Evolutionary conservation across 108 stramenopile species (phyloP), one percentile per base, ranked within the genome.

Genomic region (Bacterosira constricta): DNA sequence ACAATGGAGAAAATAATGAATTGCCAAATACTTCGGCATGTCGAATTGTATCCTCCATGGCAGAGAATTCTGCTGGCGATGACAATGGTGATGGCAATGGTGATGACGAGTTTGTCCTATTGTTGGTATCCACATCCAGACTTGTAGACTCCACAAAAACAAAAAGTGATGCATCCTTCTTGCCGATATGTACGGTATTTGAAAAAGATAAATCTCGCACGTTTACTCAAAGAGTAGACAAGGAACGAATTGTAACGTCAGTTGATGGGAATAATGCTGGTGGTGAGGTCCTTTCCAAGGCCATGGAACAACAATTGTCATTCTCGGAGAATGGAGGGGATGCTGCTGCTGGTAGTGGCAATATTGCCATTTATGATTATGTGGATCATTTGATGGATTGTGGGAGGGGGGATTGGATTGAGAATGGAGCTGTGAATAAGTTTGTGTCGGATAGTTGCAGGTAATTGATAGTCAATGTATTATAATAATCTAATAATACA

Each of bases 281-380:
- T n/a, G n/a, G n/a, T n/a, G n/a, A n/a, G n/a, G n/a, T n/a, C n/a
- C n/a, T n/a, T n/a, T n/a, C n/a, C n/a, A n/a, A n/a, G n/a, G n/a
- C n/a, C n/a, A n/a, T n/a, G n/a, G n/a, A n/a, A n/a, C n/a, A n/a
- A n/a, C n/a, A n/a, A n/a, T n/a, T n/a, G n/a, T n/a, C n/a, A n/a
- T n/a, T n/a, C n/a, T n/a, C n/a, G n/a, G n/a, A n/a, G n/a, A n/a
- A n/a, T n/a, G n/a, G n/a, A n/a, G n/a, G n/a, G n/a, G n/a, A n/a
- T n/a, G n/a, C n/a, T n/a, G n/a, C n/a, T n/a, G n/a, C n/a, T n/a
- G 15, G 67, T 11, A 39, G 30, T 68, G 57, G 44, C n/a, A n/a
- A n/a, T n/a, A n/a, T n/a, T n/a, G n/a, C n/a, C n/a, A n/a, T 79
- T 53, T 73, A 73, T 25, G 79, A 79, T 26, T 79, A 60, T 55